Percentiles rank a stretch among this genome's conserved stretches.
Evolutionary conservation across 1,139 yeast genomes (phyloP).

Genomic region (Citeromyces siamensis): DNA sequence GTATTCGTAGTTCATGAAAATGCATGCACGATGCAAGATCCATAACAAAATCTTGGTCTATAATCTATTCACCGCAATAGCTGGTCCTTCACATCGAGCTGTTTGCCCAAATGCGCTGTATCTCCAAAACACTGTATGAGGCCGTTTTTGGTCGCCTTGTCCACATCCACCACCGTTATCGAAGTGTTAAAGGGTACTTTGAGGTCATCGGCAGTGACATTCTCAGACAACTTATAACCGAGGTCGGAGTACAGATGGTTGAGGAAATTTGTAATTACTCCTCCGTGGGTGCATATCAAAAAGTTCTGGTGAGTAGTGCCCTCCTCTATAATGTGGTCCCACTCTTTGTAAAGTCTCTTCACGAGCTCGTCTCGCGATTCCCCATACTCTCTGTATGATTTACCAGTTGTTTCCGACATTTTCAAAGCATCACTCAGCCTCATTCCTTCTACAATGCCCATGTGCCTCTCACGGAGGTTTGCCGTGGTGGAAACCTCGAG

Average conservation of each 20-base stretch:
- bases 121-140: constrained; percentile 40
- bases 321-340: constrained; percentile 29
- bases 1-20: too few species aligned
- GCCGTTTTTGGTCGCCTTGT: constrained; percentile 25
- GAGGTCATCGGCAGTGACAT: constrained; percentile 28
- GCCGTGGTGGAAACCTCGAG: constrained; percentile 17
- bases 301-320: constrained; percentile 32
- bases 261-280: constrained; percentile 56
- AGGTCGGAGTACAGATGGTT: constrained; percentile 29
- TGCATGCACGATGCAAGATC: too few species aligned
- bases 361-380: constrained; percentile 37
- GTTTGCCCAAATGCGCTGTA: constrained; percentile 52
- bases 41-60: too few species aligned
- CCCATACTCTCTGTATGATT: constrained; percentile 35
- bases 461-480: constrained; percentile 57
- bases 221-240: constrained; percentile 24
- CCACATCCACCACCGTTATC: constrained; percentile 47
- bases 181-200: constrained; percentile 67
- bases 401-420: constrained; percentile 24
- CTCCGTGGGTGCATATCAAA: constrained; percentile 74
- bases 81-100: constrained; percentile 36
- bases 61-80: constrained; percentile 8
- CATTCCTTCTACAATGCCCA: constrained; percentile 82
- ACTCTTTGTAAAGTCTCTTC: constrained; percentile 34
- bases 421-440: constrained; percentile 46